phyloP scores from a whole-genome alignment of 1,284 basidiomycete genomes.

The Ceratobasidium sp. region DNA sequence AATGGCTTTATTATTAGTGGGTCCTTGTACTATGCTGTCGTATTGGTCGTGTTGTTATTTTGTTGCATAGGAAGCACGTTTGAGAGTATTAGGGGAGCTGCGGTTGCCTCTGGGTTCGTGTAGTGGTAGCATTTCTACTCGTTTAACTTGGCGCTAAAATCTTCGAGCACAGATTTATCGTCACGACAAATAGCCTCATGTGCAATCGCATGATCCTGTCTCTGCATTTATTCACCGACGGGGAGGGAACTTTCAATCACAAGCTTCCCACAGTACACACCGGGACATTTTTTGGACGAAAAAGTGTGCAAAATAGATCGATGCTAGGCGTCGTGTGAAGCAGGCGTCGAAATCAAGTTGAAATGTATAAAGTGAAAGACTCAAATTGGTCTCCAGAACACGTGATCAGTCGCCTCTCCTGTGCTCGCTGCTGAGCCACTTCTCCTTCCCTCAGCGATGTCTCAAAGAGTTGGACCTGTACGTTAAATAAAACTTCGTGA shows the following conservation, averaged over 20 bases:
- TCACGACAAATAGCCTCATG: constrained; percentile 20
- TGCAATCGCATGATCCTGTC: constrained; percentile 28
- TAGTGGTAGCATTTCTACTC: background rate
- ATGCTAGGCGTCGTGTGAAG: background rate
- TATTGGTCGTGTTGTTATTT: constrained; percentile 4
- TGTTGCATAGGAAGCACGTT: constrained; percentile 18
- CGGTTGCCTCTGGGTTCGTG: constrained; percentile 17
- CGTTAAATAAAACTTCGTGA: background rate
- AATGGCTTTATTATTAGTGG: background rate
- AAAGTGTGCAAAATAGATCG: background rate
- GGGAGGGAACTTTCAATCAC: background rate
- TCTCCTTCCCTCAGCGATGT: constrained; percentile 5
- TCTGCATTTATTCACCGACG: constrained; percentile 3
- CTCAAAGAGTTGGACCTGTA: constrained; percentile 37
- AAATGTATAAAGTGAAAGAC: too few species aligned
- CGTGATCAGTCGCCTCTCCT: too few species aligned
- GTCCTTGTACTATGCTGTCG: constrained; percentile 11
- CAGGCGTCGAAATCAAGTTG: too few species aligned
- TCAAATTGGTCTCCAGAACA: too few species aligned
- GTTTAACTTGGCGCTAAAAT: background rate
- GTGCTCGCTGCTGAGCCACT: too few species aligned
- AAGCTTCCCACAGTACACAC: background rate
- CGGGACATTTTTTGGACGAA: background rate
- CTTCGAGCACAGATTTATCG: background rate
- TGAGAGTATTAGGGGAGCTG: background rate